A percentile compares a stretch with the other conserved stretches of the same genome.
Conservation (phyloP, 2,329 filamentous ascomycete species). For the Colletotrichum somersetense region DNA sequence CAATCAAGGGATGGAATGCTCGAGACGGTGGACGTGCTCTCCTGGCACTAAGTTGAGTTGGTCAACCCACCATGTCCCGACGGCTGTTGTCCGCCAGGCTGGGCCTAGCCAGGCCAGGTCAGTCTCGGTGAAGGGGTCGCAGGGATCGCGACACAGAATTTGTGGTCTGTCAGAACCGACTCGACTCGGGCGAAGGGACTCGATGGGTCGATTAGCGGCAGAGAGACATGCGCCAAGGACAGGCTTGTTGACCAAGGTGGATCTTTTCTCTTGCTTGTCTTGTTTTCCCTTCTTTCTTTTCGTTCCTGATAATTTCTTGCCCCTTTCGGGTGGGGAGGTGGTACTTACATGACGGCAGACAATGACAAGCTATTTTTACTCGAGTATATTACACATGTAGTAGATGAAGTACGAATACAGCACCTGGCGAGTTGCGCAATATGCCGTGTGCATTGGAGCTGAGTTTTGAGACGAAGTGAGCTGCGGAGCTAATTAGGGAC, state of each 20-base stretch:
- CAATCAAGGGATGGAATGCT: constrained; percentile 34
- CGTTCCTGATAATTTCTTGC: not conserved
- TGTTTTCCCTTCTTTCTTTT: not conserved
- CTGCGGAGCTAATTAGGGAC: constrained; percentile 9
- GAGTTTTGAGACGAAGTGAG: constrained; percentile 20
- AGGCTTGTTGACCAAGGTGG: no score
- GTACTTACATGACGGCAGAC: not conserved
- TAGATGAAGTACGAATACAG: not conserved
- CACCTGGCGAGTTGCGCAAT: not conserved
- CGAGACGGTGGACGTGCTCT: constrained; percentile 22
- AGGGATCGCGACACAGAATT: constrained; percentile 29
- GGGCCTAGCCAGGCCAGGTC: constrained; percentile 23
- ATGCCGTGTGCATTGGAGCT: constrained; percentile 14
- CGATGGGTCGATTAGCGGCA: constrained; percentile 5
- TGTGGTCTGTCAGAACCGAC: constrained; percentile 5
- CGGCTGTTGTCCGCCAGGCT: constrained; percentile 23
- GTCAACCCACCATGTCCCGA: constrained; percentile 4
- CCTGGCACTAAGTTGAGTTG: constrained; percentile 21
- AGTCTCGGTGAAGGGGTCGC: constrained; percentile 26
- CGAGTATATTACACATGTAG: no score
- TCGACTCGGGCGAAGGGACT: constrained; percentile 16
- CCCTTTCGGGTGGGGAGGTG: not conserved
- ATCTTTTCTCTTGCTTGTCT: not conserved
- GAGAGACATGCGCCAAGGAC: constrained; percentile 1
- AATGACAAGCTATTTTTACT: constrained; percentile 22